Evolutionary conservation across 2,329 filamentous ascomycete genomes (phyloP).

Genomic region (Alternaria gansuensis): DNA sequence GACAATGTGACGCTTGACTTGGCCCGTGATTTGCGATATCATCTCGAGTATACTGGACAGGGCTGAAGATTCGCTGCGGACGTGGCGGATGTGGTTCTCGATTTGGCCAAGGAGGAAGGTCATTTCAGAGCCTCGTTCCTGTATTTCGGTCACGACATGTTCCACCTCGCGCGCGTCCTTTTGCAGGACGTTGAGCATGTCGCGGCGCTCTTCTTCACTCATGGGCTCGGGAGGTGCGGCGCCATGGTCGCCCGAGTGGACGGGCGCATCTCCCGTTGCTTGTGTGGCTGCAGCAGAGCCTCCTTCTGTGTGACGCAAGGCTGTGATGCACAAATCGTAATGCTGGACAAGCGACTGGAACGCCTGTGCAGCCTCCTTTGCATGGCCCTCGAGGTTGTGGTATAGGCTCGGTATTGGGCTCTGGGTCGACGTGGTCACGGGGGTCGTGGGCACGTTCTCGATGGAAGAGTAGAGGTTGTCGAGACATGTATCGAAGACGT

Average conservation of each 20-base stretch:
- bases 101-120: slow-evolving; percentile 73
- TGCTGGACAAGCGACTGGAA: slow-evolving; percentile 84
- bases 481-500: slow-evolving; percentile 78
- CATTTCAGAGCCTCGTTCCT: slow-evolving; percentile 78
- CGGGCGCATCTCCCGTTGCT: slow-evolving; percentile 49
- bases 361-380: slow-evolving; percentile 81
- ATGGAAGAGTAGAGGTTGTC: slow-evolving; percentile 50
- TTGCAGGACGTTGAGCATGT: slow-evolving; percentile 83
- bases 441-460: slow-evolving; percentile 44
- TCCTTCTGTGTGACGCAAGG: slow-evolving; percentile 85
- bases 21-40: slow-evolving; percentile 72
- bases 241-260: slow-evolving; percentile 39
- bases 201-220: slow-evolving; percentile 75
- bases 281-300: slow-evolving; percentile 59
- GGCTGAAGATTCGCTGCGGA: slow-evolving; percentile 64
- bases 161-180: slow-evolving; percentile 72
- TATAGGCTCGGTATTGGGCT: slow-evolving; percentile 59
- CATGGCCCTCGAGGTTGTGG: slow-evolving; percentile 71
- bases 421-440: slow-evolving; percentile 42
- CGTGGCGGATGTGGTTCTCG: slow-evolving; percentile 67
- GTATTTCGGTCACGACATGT: slow-evolving; percentile 72
- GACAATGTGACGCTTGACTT: slow-evolving; percentile 71
- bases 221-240: slow-evolving; percentile 71
- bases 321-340: slow-evolving; percentile 92
- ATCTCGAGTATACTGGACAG: slow-evolving; percentile 71